phyloP scores from a whole-genome alignment of 2,329 filamentous ascomycete genomes.

The Trichoderma aggressivum region DNA sequence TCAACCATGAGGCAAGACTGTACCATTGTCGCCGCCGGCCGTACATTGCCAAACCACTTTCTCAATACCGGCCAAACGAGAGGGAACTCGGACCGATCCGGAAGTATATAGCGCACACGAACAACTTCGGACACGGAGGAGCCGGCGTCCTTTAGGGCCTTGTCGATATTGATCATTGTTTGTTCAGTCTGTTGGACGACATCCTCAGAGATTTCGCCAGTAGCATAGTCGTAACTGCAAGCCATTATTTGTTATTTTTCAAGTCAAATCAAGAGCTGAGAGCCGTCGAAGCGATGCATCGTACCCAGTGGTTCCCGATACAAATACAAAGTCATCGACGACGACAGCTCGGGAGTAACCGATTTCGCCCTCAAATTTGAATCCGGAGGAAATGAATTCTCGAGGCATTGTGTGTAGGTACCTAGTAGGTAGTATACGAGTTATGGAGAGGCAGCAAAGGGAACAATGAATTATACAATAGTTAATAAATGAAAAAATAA shows the following conservation, averaged over 20 bases:
- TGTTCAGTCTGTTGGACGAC: slow-evolving; percentile 50
- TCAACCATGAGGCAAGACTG: slow-evolving; percentile 51
- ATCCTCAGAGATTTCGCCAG: slow-evolving; percentile 42
- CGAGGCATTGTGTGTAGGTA: slow-evolving; percentile 33
- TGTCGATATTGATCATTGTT: slow-evolving; percentile 45
- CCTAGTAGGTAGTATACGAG: no score
- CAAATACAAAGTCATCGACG: slow-evolving; percentile 48
- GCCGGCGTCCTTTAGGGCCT: slow-evolving; percentile 44
- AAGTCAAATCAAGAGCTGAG: background rate
- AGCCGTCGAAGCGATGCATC: background rate
- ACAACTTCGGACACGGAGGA: slow-evolving; percentile 46
- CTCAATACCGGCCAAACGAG: slow-evolving; percentile 48
- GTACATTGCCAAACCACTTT: slow-evolving; percentile 48
- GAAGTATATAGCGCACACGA: slow-evolving; percentile 51
- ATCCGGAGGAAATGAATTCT: slow-evolving; percentile 47
- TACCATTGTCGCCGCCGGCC: slow-evolving; percentile 53
- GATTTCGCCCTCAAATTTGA: slow-evolving; percentile 50
- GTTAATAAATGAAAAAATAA: background rate
- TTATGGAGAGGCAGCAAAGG: background rate
- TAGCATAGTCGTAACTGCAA: slow-evolving; percentile 49
- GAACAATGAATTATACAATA: background rate
- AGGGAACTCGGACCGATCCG: slow-evolving; percentile 45
- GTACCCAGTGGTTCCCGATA: slow-evolving; percentile 55
- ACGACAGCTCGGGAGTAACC: slow-evolving; percentile 55
- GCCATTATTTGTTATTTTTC: background rate